Base-by-base conservation (phyloP, 495 filamentous ascomycete species). In the Podospora sp. region DNA sequence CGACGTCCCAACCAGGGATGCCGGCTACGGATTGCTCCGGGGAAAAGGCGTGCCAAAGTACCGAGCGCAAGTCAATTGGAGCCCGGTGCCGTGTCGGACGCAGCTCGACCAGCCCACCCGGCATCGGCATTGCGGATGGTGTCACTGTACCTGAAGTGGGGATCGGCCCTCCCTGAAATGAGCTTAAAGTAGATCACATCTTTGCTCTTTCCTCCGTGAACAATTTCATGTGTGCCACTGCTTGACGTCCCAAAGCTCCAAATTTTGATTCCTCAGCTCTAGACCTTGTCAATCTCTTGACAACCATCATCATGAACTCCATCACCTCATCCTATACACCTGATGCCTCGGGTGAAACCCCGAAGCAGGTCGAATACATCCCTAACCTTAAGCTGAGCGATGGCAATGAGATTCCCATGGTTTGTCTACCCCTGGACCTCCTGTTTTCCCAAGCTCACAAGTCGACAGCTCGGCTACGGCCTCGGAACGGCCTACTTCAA, bases 371-470 rank as follows among this genome's bases (percentile, higher is more conserved):
- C 21, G 49, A 65, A 11, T 69, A 68, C 63, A 74, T 84, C 36
- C 78, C 78, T 75, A 51, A 69, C 73, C 35, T 90, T 60, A 88
- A 89, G 69, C 81, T 95, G 62, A 90, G 87, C 68, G 91, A 95
- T 78, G 90, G 89, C 20, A 87, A 86, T 55, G 83, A 85, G 25
- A 89, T 95, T 27, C 92, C 92, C 18, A 79, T 92, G 77, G 90
- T 91, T 73, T 76, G 85, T 76, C 63, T 20, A 29, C 11, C 20
- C 20, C 11, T 5, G n/a, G 8, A 24, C 26, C 18, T 7, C 50
- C 1, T n/a, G n/a, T n/a, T n/a, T n/a, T n/a, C n/a, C n/a, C n/a
- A n/a, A 26, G 12, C 60, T 65, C n/a, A 65, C 53, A 69, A 63
- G 65, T 20, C 24, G 40, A 12, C 68, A 93, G 90, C 76, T 94